Evolutionary conservation across 768 basidiomycete species (phyloP).

Genomic region (Lactifluus hygrophoroides): DNA sequence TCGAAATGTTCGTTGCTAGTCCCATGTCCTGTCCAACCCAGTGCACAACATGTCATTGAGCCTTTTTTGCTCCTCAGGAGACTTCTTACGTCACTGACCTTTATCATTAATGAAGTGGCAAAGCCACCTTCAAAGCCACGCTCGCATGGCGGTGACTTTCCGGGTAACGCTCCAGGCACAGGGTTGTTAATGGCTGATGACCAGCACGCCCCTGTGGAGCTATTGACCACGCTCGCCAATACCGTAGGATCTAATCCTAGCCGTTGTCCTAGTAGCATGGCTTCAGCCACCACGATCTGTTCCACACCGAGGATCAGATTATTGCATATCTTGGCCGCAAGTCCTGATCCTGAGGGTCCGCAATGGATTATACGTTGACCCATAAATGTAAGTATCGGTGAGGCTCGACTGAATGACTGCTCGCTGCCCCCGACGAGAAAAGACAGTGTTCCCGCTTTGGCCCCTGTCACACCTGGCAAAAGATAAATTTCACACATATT

Average conservation of each 20-base stretch:
- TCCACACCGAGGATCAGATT: slow-evolving; percentile 49
- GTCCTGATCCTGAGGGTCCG: slow-evolving; percentile 70
- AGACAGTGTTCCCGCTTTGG: slow-evolving; percentile 77
- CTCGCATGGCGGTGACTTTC: slow-evolving; percentile 73
- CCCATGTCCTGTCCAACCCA: slow-evolving; percentile 61
- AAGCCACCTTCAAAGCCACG: slow-evolving; percentile 81
- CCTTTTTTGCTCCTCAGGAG: neutral
- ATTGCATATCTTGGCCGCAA: slow-evolving; percentile 89
- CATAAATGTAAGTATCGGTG: slow-evolving; percentile 62
- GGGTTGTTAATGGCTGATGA: slow-evolving; percentile 83
- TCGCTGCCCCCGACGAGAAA: slow-evolving; percentile 85
- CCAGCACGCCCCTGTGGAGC: slow-evolving; percentile 78
- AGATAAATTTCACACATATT: neutral
- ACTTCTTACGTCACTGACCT: slow-evolving; percentile 36
- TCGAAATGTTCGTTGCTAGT: slow-evolving; percentile 60
- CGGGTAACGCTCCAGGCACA: slow-evolving; percentile 62
- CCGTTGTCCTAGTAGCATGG: slow-evolving; percentile 78
- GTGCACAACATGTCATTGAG: slow-evolving; percentile 7
- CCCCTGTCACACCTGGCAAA: slow-evolving; percentile 66
- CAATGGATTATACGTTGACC: slow-evolving; percentile 78
- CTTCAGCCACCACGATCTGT: slow-evolving; percentile 81
- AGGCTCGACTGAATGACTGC: slow-evolving; percentile 45
- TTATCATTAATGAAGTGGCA: slow-evolving; percentile 74
- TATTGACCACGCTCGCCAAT: slow-evolving; percentile 79
- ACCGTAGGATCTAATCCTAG: slow-evolving; percentile 72